Percentiles rank a stretch among this genome's conserved stretches.
These are phyloP conservation scores for Chlorella vulgaris DNA, from an alignment of 139 green algal species.

Conservation along the genomic window DNA sequence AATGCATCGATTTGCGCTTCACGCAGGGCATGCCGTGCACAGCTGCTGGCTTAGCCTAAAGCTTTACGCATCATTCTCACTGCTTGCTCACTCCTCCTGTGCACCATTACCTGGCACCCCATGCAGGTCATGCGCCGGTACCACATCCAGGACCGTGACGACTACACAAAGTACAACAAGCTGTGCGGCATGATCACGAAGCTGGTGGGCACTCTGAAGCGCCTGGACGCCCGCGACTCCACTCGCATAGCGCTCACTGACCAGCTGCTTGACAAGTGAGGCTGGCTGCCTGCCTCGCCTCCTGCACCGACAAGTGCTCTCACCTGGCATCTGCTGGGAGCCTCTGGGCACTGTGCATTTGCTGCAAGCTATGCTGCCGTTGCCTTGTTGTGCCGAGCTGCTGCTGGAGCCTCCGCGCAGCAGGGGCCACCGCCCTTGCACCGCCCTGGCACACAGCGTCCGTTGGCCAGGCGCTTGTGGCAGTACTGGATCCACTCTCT, in stretches of 20 bases:
- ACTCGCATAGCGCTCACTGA: slow-evolving; percentile 94
- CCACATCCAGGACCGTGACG: slow-evolving; percentile 96
- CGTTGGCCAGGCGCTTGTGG: no score
- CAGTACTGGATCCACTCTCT: no score
- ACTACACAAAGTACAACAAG: slow-evolving; percentile 98
- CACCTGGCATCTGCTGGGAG: no score
- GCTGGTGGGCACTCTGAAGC: slow-evolving; percentile 51
- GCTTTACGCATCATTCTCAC: background rate
- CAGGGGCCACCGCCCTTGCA: no score
- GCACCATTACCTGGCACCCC: background rate
- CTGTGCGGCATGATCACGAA: slow-evolving; percentile 75
- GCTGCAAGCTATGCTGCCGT: no score
- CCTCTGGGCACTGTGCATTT: no score
- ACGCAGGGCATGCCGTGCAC: no score
- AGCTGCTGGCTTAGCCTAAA: no score
- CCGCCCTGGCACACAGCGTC: no score
- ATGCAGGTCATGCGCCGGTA: slow-evolving; percentile 94
- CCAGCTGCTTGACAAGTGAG: slow-evolving; percentile 92
- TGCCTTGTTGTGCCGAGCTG: no score
- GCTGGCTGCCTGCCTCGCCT: background rate
- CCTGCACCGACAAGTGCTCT: background rate
- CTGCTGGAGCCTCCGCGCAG: no score
- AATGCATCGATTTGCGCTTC: no score
- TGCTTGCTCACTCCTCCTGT: background rate
- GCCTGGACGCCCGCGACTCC: slow-evolving; percentile 85